Evolutionary conservation across 164 flowering plant genomes (phyloP).

Genomic region (Sedum album): DNA sequence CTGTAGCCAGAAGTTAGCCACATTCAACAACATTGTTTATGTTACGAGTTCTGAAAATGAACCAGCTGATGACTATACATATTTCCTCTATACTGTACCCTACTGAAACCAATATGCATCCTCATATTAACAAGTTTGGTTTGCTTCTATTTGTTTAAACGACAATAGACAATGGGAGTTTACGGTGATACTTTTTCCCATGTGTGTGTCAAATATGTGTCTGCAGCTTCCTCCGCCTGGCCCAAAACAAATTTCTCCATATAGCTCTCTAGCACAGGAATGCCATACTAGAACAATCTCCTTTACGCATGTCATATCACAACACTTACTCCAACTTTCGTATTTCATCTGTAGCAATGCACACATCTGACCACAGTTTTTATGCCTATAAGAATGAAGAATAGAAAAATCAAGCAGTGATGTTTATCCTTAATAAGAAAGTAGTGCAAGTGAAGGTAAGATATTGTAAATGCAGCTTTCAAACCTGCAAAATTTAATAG

Average conservation of each 20-base stretch:
- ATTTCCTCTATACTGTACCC: no score
- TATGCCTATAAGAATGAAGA: background rate
- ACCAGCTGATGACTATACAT: background rate
- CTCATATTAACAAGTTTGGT: no score
- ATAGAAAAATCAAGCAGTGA: background rate
- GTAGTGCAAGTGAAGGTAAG: background rate
- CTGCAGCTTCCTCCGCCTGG: background rate
- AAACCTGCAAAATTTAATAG: background rate
- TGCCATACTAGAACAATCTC: background rate
- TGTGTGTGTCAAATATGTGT: no score
- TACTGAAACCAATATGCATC: no score
- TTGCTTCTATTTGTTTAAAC: no score
- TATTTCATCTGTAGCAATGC: background rate
- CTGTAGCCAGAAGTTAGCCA: no score
- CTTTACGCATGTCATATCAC: background rate
- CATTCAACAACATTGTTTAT: background rate
- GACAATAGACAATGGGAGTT: no score
- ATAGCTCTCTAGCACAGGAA: background rate
- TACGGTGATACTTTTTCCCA: no score
- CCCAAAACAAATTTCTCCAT: background rate
- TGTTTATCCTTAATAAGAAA: background rate
- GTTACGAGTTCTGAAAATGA: background rate
- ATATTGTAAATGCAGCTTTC: background rate
- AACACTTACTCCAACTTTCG: background rate
- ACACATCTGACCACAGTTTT: background rate